Conservation (phyloP, 345 rosid genomes). For the Eucalyptus tenuipes region DNA sequence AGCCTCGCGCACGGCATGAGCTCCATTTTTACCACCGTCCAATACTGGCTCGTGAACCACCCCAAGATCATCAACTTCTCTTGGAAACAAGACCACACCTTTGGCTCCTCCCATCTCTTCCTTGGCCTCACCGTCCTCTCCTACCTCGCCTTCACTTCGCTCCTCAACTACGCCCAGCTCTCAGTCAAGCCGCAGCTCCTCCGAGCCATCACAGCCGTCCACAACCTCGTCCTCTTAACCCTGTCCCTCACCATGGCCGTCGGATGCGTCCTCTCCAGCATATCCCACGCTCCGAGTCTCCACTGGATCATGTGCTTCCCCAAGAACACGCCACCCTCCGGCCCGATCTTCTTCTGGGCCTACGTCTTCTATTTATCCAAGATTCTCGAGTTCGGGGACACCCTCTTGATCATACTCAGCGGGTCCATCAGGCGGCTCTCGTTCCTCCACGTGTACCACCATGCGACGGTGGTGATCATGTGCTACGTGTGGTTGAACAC, state of each 20-base stretch:
- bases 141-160: not conserved
- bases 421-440: constrained; percentile 22
- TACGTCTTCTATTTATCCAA: constrained; percentile 60
- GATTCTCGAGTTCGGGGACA: constrained; percentile 43
- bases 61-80: constrained; percentile 20
- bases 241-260: constrained; percentile 59
- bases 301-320: constrained; percentile 40
- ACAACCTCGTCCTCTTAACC: constrained; percentile 44
- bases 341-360: constrained; percentile 63
- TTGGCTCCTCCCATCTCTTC: constrained; percentile 5
- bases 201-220: constrained; percentile 63
- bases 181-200: constrained; percentile 18
- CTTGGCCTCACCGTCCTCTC: not conserved
- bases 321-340: constrained; percentile 12
- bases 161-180: constrained; percentile 9
- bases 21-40: not conserved
- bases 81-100: constrained; percentile 15
- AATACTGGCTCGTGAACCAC: not conserved
- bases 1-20: not conserved
- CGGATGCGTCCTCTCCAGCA: constrained; percentile 48
- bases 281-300: constrained; percentile 7
- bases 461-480: constrained; percentile 61
- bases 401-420: constrained; percentile 39
- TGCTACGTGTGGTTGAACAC: constrained; percentile 54
- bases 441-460: constrained; percentile 86